Percentiles rank a stretch among this genome's conserved stretches.
Evolutionary conservation across 805 yeast genomes (phyloP).

Genomic region (Cyberlindnera nakhonratchasimensis): DNA sequence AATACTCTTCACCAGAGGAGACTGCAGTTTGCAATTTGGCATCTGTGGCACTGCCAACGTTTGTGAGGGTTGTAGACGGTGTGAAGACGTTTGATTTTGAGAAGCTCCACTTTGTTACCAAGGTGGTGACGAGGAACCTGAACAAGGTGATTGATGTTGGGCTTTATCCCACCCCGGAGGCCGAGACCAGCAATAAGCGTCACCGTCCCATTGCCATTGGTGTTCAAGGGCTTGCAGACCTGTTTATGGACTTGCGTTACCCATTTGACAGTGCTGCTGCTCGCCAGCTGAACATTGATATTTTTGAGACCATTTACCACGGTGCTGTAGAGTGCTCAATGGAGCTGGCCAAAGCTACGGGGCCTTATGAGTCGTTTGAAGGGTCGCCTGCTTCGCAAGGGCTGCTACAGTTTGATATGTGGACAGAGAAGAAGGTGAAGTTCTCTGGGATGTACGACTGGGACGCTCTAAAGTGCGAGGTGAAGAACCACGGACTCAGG

Average conservation of each 20-base stretch:
- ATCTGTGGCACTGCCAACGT: slow-evolving; percentile 84
- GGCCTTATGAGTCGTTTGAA: slow-evolving; percentile 66
- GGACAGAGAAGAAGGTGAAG: slow-evolving; percentile 64
- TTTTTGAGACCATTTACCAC: slow-evolving; percentile 94
- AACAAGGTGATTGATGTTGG: slow-evolving; percentile 82
- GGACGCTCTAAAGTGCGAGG: slow-evolving; percentile 60
- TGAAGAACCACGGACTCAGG: slow-evolving; percentile 67
- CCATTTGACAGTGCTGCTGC: slow-evolving; percentile 88
- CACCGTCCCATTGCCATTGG: slow-evolving; percentile 94
- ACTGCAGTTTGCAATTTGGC: slow-evolving; percentile 95
- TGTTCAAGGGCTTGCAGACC: slow-evolving; percentile 94
- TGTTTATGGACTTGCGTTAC: slow-evolving; percentile 70
- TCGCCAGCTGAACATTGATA: slow-evolving; percentile 67
- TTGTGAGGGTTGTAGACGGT: slow-evolving; percentile 48
- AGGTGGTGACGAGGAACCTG: slow-evolving; percentile 74
- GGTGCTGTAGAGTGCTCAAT: slow-evolving; percentile 85
- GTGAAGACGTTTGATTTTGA: slow-evolving; percentile 62
- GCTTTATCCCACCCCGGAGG: slow-evolving; percentile 76
- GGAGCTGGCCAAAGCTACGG: slow-evolving; percentile 69
- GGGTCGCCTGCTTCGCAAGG: slow-evolving; percentile 95
- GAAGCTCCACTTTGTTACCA: slow-evolving; percentile 69
- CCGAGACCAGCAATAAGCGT: slow-evolving; percentile 69
- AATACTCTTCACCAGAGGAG: slow-evolving; percentile 86
- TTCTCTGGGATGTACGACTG: slow-evolving; percentile 73
- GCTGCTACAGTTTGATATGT: slow-evolving; percentile 77